Evolutionary conservation across 805 yeast species (phyloP), one percentile per base, ranked within the genome.

Genomic region (Grigorovia yakushimaensis): DNA sequence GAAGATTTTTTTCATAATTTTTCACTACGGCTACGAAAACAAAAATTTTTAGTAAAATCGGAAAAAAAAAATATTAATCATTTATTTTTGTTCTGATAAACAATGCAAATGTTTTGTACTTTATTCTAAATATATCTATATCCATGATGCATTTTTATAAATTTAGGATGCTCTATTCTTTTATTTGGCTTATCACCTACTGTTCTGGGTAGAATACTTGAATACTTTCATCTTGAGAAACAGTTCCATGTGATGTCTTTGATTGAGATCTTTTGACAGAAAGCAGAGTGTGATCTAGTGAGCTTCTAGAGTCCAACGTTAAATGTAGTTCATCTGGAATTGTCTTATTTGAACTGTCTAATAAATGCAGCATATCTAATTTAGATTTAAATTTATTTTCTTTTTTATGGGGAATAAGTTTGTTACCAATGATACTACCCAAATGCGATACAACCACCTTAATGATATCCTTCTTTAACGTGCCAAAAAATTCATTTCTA

Each of bases 401-500:
- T 36, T 58, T 66, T 49, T 68, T 67, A 54, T 70, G 75, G 37
- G 66, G 69, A 51, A 73, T 71, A 52, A 81, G 70, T 55, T 81
- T 81, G 56, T 81, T 81, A 5, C 81, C 79, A 39, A 81, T 64
- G 47, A 82, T 76, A 53, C 73, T 72, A 7, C 87, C 87, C 5
- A 78, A 66, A 53, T 82, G 84, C 39, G 69, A 71, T 42, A 81
- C 59, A 17, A 81, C 73, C 6, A 78, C 66, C 54, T 73, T 78
- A 41, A 78, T 66, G n/a, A 81, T 63, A 54, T 79, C 84, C 53
- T 72, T 77, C 49, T 76, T 74, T 40, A 82, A 57, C 24, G 74
- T 71, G 13, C 72, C 55, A 30, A 74, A 65, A 47, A 81, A 69
- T 48, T 82, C 87, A 45, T 76, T 73, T 24, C 73, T 67, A 0